A percentile compares a stretch with the other conserved stretches of the same genome.
Evolutionary conservation across 2,329 filamentous ascomycete genomes (phyloP).

Genomic region (Claviceps sp.): DNA sequence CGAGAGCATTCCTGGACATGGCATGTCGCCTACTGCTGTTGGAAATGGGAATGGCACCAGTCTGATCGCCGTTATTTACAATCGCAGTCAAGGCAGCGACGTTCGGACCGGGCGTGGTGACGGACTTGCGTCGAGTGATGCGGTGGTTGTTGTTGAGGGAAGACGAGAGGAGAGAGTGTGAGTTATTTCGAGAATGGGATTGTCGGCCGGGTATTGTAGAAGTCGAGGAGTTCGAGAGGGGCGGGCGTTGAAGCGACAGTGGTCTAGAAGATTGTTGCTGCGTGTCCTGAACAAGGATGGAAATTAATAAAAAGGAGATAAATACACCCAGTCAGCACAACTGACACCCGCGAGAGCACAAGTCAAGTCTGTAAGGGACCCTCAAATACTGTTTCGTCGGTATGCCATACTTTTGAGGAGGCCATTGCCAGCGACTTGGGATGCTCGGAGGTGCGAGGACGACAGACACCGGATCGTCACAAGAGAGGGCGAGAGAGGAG

Average conservation of each 20-base stretch:
- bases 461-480: slow-evolving; percentile 20
- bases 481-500: slow-evolving; percentile 9
- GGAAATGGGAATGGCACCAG: slow-evolving; percentile 42
- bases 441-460: slow-evolving; percentile 21
- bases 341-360: slow-evolving; percentile 18
- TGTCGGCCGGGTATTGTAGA: slow-evolving; percentile 47
- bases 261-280: slow-evolving; percentile 53
- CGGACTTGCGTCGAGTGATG: slow-evolving; percentile 86
- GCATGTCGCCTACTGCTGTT: slow-evolving; percentile 50
- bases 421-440: slow-evolving; percentile 38
- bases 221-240: slow-evolving; percentile 42
- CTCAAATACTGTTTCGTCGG: slow-evolving; percentile 10
- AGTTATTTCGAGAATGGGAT: slow-evolving; percentile 61
- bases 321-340: slow-evolving; percentile 20
- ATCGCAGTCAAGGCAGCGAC: slow-evolving; percentile 64
- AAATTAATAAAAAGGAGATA: slow-evolving; percentile 7
- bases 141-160: slow-evolving; percentile 72
- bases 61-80: slow-evolving; percentile 51
- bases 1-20: slow-evolving; percentile 45
- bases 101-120: slow-evolving; percentile 61
- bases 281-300: slow-evolving; percentile 37
- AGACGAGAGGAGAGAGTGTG: slow-evolving; percentile 66
- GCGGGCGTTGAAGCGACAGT: slow-evolving; percentile 48
- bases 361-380: slow-evolving; percentile 16
- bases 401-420: slow-evolving; percentile 44